phyloP scores from a whole-genome alignment of 1,139 yeast species.

The Kodamaea sp. region DNA sequence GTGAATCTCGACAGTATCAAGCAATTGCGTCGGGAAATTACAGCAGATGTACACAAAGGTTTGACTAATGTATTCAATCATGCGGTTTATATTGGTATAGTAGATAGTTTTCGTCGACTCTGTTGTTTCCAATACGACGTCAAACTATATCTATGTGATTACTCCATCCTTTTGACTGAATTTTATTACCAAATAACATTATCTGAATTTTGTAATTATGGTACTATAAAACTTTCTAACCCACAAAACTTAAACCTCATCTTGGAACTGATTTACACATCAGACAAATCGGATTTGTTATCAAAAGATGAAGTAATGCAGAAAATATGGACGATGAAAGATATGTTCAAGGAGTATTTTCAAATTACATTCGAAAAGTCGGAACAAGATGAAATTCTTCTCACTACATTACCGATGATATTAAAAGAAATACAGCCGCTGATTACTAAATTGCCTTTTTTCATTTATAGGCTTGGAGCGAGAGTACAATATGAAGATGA shows the following conservation, averaged over 20 bases:
- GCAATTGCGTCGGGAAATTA: conserved; percentile 50
- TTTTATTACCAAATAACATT: conserved; percentile 79
- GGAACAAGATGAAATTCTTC: conserved; percentile 24
- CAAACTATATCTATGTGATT: conserved; percentile 73
- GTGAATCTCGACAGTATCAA: conserved; percentile 60
- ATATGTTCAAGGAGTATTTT: conserved; percentile 82
- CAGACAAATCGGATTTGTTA: conserved; percentile 16
- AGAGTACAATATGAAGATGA: conserved; percentile 66
- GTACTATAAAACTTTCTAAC: conserved; percentile 48
- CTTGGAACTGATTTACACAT: conserved; percentile 24
- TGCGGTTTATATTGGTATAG: conserved; percentile 77
- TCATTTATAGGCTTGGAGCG: conserved; percentile 59
- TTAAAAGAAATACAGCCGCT: conserved; percentile 62
- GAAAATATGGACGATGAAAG: conserved; percentile 48
- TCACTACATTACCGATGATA: conserved; percentile 64
- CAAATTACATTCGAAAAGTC: conserved; percentile 40
- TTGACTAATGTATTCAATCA: conserved; percentile 68
- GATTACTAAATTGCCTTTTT: conserved; percentile 59
- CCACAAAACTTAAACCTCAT: conserved; percentile 31
- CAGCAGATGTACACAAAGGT: conserved; percentile 42
- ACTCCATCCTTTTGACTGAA: conserved; percentile 63
- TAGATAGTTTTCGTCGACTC: conserved; percentile 64
- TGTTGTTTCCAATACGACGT: conserved; percentile 84
- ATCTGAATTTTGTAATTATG: conserved; percentile 79
- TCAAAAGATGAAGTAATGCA: conserved; percentile 20